These are phyloP conservation scores for Trametes pubescens DNA, from an alignment of 1,284 basidiomycete genomes.

Conservation along the genomic window DNA sequence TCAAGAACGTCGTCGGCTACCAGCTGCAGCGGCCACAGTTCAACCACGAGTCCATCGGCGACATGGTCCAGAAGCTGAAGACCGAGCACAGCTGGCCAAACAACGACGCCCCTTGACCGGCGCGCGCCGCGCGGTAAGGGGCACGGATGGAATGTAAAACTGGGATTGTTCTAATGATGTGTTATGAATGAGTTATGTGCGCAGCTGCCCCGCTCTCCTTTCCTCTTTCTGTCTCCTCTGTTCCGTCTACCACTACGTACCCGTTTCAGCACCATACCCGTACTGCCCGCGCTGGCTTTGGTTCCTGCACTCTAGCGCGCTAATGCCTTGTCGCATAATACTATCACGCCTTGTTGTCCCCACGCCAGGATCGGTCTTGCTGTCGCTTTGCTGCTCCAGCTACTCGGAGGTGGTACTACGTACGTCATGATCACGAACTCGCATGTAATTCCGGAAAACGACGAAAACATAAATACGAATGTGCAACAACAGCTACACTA, in stretches of 20 bases:
- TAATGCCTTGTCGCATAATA: slow-evolving; percentile 32
- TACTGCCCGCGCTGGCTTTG: slow-evolving; percentile 26
- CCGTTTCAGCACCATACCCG: slow-evolving; percentile 22
- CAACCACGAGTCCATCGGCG: slow-evolving; percentile 68
- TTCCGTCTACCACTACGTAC: slow-evolving; percentile 12
- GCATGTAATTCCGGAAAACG: slow-evolving; percentile 14
- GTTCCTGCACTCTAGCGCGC: slow-evolving; percentile 21
- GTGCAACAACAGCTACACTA: slow-evolving; percentile 22
- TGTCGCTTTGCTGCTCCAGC: slow-evolving; percentile 2
- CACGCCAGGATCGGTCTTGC: slow-evolving; percentile 11
- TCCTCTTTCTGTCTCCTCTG: slow-evolving; percentile 5
- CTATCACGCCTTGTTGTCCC: slow-evolving; percentile 23
- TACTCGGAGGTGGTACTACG: not conserved
- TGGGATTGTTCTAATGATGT: slow-evolving; percentile 27
- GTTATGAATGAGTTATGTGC: slow-evolving; percentile 38
- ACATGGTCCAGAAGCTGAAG: slow-evolving; percentile 83
- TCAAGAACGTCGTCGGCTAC: slow-evolving; percentile 81
- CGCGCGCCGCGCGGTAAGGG: not conserved
- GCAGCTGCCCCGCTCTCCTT: slow-evolving; percentile 9
- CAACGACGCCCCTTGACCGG: slow-evolving; percentile 35
- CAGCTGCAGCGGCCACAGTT: slow-evolving; percentile 70
- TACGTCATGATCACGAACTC: slow-evolving; percentile 17
- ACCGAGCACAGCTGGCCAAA: slow-evolving; percentile 79
- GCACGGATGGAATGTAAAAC: slow-evolving; percentile 31
- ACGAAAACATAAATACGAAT: slow-evolving; percentile 25